Percentiles rank a stretch among this genome's conserved stretches.
Evolutionary conservation across 768 basidiomycete species (phyloP).

Genomic region (Rhodotorula taiwanensis): DNA sequence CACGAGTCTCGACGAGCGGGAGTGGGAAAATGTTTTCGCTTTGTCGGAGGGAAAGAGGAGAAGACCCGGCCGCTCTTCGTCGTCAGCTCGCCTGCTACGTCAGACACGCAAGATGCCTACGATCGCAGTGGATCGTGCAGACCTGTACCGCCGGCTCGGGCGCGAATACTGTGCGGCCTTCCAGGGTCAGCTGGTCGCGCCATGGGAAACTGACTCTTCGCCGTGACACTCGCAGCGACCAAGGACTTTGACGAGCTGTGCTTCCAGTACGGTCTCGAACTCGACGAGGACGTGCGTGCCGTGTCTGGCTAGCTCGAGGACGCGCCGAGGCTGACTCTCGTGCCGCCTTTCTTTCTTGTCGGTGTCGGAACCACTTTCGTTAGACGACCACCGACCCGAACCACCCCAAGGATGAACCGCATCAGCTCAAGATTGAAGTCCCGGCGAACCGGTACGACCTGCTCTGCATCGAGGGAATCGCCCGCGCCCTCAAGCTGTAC

Average conservation of each 20-base stretch:
- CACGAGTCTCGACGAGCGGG: too few species aligned
- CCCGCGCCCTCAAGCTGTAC: conserved; percentile 77
- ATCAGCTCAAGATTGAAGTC: conserved; percentile 98
- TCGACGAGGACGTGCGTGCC: conserved; percentile 80
- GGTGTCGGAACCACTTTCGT: too few species aligned
- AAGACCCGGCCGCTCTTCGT: background rate
- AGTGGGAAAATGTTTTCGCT: too few species aligned
- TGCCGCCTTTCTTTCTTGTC: too few species aligned
- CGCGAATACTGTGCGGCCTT: conserved; percentile 62
- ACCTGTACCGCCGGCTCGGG: conserved; percentile 81
- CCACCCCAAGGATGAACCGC: conserved; percentile 30
- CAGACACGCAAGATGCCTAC: conserved; percentile 65
- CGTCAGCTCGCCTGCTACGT: conserved; percentile 1
- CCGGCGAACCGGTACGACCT: conserved; percentile 99
- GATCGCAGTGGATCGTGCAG: conserved; percentile 87
- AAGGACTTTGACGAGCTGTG: conserved; percentile 91
- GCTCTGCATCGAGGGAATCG: conserved; percentile 91
- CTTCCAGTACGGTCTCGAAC: conserved; percentile 94
- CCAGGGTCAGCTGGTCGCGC: conserved; percentile 11
- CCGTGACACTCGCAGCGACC: conserved; percentile 55
- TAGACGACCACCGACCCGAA: conserved; percentile 36
- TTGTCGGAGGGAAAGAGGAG: too few species aligned
- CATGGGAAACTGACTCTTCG: conserved; percentile 12
- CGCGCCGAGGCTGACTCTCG: background rate
- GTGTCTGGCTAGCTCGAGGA: background rate